Evolutionary conservation across 1,284 basidiomycete genomes (phyloP).

Genomic region (Pseudozyma pruni): DNA sequence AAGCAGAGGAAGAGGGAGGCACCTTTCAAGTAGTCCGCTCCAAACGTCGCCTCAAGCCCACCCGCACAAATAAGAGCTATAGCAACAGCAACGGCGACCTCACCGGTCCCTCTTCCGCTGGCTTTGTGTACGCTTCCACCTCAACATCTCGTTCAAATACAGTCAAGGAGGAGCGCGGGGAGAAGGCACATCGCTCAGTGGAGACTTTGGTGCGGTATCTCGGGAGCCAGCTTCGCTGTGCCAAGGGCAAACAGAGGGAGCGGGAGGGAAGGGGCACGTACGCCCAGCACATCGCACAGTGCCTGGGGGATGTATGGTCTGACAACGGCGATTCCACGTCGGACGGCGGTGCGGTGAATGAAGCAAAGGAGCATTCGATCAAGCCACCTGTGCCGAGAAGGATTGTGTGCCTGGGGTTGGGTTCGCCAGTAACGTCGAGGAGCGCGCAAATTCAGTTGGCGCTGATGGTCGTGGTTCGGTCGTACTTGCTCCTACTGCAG

Average conservation of each 20-base stretch:
- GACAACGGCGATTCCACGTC: too few relatives aligned
- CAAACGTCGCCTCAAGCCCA: background rate
- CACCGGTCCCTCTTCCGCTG: background rate
- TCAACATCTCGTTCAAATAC: background rate
- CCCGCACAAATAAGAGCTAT: background rate
- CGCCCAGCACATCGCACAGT: background rate
- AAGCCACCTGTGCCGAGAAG: background rate
- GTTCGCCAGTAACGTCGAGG: slow-evolving; percentile 9
- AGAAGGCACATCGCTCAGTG: slow-evolving; percentile 1
- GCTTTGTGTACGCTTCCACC: slow-evolving; percentile 1
- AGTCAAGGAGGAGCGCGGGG: too few relatives aligned
- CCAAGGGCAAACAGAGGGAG: background rate
- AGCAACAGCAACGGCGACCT: slow-evolving; percentile 9
- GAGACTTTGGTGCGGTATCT: slow-evolving; percentile 18
- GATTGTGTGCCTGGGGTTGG: slow-evolving; percentile 35
- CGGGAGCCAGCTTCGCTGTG: background rate
- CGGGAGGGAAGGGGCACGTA: background rate
- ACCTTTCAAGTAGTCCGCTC: slow-evolving; percentile 2
- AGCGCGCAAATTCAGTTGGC: slow-evolving; percentile 41
- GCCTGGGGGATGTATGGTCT: slow-evolving; percentile 7
- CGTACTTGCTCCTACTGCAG: background rate
- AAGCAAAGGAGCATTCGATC: background rate
- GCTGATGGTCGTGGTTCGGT: slow-evolving; percentile 20
- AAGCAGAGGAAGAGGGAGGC: too few relatives aligned
- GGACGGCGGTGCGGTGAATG: too few relatives aligned